These are phyloP conservation scores for Yarrowia yakushimensis DNA, from an alignment of 805 yeast species.

Conservation along the genomic window DNA sequence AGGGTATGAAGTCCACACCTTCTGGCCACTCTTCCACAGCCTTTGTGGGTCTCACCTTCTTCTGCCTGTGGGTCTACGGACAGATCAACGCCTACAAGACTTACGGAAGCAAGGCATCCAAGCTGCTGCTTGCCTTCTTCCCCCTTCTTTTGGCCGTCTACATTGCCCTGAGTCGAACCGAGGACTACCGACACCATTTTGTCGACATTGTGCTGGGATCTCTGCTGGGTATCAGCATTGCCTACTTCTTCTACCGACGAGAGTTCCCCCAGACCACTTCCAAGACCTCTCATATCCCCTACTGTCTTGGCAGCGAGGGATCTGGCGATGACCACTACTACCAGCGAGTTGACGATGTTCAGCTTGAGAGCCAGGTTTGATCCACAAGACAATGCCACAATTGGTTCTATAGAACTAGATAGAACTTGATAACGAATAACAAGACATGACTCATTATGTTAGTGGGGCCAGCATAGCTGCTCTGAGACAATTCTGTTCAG, in stretches of 20 bases:
- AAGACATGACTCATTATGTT: not conserved
- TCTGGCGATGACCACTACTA: constrained; percentile 10
- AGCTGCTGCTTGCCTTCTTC: constrained; percentile 15
- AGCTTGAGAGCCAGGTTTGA: constrained; percentile 17
- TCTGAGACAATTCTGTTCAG: not conserved
- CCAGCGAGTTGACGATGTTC: constrained; percentile 22
- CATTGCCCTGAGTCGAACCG: constrained; percentile 78
- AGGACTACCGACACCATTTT: constrained; percentile 92
- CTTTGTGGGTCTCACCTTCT: constrained; percentile 49
- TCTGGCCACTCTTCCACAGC: constrained; percentile 56
- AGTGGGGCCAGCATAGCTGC: not conserved
- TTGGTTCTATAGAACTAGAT: not conserved
- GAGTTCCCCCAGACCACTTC: constrained; percentile 18
- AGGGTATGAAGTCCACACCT: constrained; percentile 57
- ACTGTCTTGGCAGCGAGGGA: constrained; percentile 20
- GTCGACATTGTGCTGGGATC: constrained; percentile 77
- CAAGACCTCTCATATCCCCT: constrained; percentile 14
- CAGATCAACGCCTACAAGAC: constrained; percentile 34
- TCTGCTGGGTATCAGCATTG: constrained; percentile 58
- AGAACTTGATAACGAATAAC: not conserved
- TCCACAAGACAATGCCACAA: not conserved
- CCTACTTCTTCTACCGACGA: constrained; percentile 49
- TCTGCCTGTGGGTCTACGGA: constrained; percentile 49
- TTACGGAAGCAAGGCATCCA: constrained; percentile 9
- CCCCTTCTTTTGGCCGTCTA: constrained; percentile 60